Base-by-base conservation (phyloP, 2,329 filamentous ascomycete genomes). In the Hypocrella siamensis region DNA sequence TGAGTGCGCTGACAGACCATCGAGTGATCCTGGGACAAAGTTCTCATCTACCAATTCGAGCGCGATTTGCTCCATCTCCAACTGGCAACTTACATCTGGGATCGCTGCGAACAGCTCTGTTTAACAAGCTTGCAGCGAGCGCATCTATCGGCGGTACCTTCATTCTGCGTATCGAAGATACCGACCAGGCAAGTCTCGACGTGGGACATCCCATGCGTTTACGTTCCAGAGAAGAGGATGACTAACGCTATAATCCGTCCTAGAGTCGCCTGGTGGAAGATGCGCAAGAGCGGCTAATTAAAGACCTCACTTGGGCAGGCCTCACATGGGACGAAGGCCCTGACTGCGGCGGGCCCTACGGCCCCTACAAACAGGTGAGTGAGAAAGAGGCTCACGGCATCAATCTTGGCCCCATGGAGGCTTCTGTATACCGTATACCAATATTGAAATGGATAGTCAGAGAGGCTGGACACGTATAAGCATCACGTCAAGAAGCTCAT, bases 291-390 rank as follows among this genome's bases (percentile, higher is more conserved):
- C 70, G 75, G 34, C 58, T 98, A 3, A 80, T 79, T 41, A 61
- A 79, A 36, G 88, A 96, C 49, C 56, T 98, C 33, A 65, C 67
- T 57, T 98, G 90, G 90, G 80, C 85, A 14, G 85, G 86, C 1
- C 59, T 98, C 19, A 61, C 78, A 32, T 98, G 88, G 88, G 86
- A 94, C 54, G 92, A 98, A 71, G 86, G 86, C 3, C 90, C 90
- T 4, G 70, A 80, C 44, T 66, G 83, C 25, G 82, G 79, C 22
- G 88, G 90, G 1, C 72, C 75, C 0, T 80, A 79, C 47, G 85
- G 85, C 2, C 84, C 90, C 1, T 98, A 93, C 53, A 72, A 72
- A 60, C 84, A 90, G 61, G 75, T 85, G 63, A 43, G 46, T 31
- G 15, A 28, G 17, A 24, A 14, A 7, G 5, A 11, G 10, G 26